Conservation (phyloP, 225 moss, liverwort and hornwort genomes). For the Asterella californica region DNA sequence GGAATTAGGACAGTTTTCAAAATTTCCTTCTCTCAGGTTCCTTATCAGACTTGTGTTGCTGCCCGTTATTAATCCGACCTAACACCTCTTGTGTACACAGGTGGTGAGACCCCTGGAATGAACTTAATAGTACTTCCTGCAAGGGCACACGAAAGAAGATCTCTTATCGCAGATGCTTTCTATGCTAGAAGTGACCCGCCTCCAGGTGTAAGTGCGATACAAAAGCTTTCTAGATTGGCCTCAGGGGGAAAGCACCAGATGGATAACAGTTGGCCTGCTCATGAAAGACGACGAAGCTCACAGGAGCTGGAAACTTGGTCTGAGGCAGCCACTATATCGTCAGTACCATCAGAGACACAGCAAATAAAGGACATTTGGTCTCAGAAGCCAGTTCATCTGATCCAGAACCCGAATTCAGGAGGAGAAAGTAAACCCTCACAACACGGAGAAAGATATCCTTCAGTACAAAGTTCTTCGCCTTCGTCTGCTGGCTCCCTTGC, state of each 20-base stretch:
- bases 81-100: neutral
- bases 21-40: no score
- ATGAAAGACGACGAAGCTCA: neutral
- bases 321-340: conserved; percentile 2
- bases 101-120: neutral
- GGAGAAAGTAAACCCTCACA: neutral
- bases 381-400: neutral
- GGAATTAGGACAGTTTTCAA: no score
- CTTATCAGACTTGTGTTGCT: neutral
- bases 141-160: conserved; percentile 16
- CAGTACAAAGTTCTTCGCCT: neutral
- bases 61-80: neutral
- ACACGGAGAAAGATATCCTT: neutral
- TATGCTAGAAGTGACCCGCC: conserved; percentile 22
- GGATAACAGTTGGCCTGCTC: neutral
- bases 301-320: conserved; percentile 5
- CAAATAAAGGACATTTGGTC: neutral
- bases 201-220: neutral
- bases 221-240: neutral
- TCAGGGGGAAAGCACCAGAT: conserved; percentile 11
- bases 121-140: conserved; percentile 9
- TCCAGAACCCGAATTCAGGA: neutral
- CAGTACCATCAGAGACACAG: neutral
- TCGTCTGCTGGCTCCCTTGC: neutral
- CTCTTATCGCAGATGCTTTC: conserved; percentile 26